Conservation (phyloP, 768 basidiomycete genomes). For the Botryobasidium botryosum region DNA sequence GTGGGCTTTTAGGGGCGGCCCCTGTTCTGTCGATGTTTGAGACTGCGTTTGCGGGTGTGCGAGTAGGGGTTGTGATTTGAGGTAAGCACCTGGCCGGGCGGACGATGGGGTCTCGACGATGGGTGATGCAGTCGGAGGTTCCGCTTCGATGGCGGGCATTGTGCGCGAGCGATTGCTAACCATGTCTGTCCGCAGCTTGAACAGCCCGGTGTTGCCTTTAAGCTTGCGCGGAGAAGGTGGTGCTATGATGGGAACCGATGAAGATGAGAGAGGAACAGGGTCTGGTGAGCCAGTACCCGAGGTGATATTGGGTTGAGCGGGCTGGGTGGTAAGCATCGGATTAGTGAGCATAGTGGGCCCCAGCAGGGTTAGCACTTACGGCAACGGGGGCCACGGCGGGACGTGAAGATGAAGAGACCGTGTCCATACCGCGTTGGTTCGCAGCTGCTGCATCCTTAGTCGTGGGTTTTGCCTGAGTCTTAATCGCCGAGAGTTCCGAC, state of each 20-base stretch:
- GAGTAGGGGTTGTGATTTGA: not conserved
- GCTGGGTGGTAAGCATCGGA: not conserved
- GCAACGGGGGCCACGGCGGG: too few species aligned
- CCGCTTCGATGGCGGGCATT: conserved; percentile 5
- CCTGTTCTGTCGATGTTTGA: not conserved
- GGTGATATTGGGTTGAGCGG: not conserved
- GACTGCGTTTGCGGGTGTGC: not conserved
- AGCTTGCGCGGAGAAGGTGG: not conserved
- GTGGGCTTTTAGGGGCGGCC: not conserved
- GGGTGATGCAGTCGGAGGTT: conserved; percentile 6
- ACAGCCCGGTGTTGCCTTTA: not conserved
- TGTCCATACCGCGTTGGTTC: too few species aligned
- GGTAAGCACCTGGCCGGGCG: too few species aligned
- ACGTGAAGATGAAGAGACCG: too few species aligned
- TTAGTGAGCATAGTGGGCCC: too few species aligned
- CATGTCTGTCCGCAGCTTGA: conserved; percentile 1
- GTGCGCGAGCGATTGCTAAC: not conserved
- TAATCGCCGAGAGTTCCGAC: too few species aligned
- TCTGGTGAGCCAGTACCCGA: conserved; percentile 1
- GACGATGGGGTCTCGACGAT: too few species aligned
- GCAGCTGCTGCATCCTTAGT: too few species aligned
- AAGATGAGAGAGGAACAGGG: too few species aligned
- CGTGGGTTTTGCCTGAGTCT: too few species aligned
- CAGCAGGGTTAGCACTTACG: too few species aligned
- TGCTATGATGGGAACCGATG: conserved; percentile 1